Base-by-base conservation (phyloP, 2,329 filamentous ascomycete species). In the Sclerotinia borealis region DNA sequence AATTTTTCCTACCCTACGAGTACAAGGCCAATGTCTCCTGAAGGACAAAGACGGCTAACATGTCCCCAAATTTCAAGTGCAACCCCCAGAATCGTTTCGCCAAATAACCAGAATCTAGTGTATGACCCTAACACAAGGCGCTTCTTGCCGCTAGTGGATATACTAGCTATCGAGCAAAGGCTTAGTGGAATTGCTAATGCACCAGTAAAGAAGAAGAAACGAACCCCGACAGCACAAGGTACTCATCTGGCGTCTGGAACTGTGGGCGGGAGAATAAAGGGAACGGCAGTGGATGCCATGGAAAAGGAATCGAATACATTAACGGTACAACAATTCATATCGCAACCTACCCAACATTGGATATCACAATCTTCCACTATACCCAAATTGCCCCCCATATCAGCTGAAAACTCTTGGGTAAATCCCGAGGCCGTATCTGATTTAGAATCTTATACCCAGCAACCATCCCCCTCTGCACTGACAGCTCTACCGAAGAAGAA, bases 81-180 rank as follows among this genome's bases (percentile, higher is more conserved):
- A 65, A 68, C 68, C 65, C 64, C 70, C 63, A 67, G 63, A 60
- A 69, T 71, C 50, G 66, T 66, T 61, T 68, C 69, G 37, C 68
- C 63, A 67, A 68, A 67, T 72, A 77, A 48, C 76, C 79, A 80
- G 67, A 73, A 77, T 37, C 69, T 89, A 73, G 82, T 89, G 52
- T 86, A 86, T 69, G 85, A 88, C 67, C 79, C 85, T n/a, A 87
- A 88, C 68, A 86, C 86, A 19, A 80, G 85, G 68, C 82, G 85
- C 64, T 85, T 87, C 79, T 78, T 88, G 4, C 79, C 81, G 3
- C 79, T 75, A 59, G 73, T 72, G 7, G 76, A 82, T 31, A 67
- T 83, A 22, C 51, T 77, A 67, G 79, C 73, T 56, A 75, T 75
- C 50, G 79, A 82, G 58, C 77, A 80, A 61, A 75, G 71, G 37